Base-by-base conservation (phyloP, 805 yeast genomes). In the Ogataea angusta region DNA sequence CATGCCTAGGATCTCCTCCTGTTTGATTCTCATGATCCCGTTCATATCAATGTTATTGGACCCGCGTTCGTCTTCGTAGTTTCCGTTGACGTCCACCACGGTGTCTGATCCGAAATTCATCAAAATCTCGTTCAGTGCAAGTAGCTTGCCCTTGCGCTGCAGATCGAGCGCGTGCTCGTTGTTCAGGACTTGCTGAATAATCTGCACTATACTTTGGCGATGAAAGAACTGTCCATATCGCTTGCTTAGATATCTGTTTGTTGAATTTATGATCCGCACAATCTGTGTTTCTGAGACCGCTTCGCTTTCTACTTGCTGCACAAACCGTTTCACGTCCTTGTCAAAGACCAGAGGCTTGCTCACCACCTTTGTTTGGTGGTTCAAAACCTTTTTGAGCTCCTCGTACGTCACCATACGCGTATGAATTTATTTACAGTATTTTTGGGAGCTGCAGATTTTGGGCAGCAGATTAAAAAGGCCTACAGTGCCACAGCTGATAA, bases 201-300 rank as follows among this genome's bases (percentile, higher is more conserved):
- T 50, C 37, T 62, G 60, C 34, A 57, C 47, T 12, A 57, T 47
- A 8, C 62, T 47, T 32, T 64, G 69, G 15, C 53, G 48, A 29
- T 54, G 55, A 44, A 57, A 64, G 32, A 50, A 47, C n/a, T 49
- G 43, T 4, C 47, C 43, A 28, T 56, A 57, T 29, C 52, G 48
- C 18, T 48, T 47, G 9, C 26, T 8, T 4, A 55, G 6, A 4
- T 35, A 19, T 22, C 30, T 31, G 36, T 52, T 51, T 21, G 50
- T 28, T 5, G 37, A 16, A 10, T 37, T 34, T n/a, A 45, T 25
- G 16, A 52, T 17, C 27, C 45, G 41, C 10, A 22, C 28, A 16
- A 52, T 14, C 8, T 52, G 51, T 2, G 40, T 17, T 16, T 44
- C 47, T 1, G 46, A 32, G 23, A 47, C 33, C 15, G 30, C 28